Percentiles rank a stretch among this genome's conserved stretches.
Conservation (phyloP, 345 rosid species). For the Rhizophora apiculata region DNA sequence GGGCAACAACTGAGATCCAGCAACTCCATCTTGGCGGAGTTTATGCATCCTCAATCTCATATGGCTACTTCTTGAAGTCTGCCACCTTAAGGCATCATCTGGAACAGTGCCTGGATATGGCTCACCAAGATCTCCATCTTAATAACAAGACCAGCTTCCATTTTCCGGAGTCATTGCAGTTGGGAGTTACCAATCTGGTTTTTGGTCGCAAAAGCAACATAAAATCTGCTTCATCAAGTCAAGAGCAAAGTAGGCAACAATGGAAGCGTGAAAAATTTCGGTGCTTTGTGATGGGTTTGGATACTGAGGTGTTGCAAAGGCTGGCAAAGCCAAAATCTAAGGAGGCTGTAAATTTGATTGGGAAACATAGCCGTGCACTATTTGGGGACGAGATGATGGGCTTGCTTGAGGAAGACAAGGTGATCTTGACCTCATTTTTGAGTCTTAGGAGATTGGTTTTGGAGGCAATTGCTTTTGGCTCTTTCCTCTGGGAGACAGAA, state of each 20-base stretch:
- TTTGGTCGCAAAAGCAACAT: conserved; percentile 32
- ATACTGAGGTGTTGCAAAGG: conserved; percentile 58
- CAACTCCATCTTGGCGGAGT: conserved; percentile 44
- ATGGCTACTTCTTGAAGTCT: conserved; percentile 85
- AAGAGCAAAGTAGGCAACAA: conserved; percentile 25
- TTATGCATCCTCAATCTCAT: conserved; percentile 64
- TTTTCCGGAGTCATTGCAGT: conserved; percentile 31
- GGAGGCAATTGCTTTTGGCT: conserved; percentile 92
- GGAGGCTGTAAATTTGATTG: conserved; percentile 63
- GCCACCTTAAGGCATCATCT: conserved; percentile 67
- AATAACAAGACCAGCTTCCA: conserved; percentile 32
- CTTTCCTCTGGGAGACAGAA: conserved; percentile 89
- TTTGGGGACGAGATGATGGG: conserved; percentile 50
- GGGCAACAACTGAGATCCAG: conserved; percentile 77
- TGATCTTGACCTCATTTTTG: conserved; percentile 67
- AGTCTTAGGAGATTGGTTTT: conserved; percentile 82
- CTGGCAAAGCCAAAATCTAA: conserved; percentile 65
- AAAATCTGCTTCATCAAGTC: conserved; percentile 18
- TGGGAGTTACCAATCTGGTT: conserved; percentile 35
- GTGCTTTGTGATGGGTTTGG: conserved; percentile 66
- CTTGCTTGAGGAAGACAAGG: conserved; percentile 33
- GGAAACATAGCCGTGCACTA: conserved; percentile 73
- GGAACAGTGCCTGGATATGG: conserved; percentile 40
- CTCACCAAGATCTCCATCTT: conserved; percentile 20
- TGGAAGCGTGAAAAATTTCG: conserved; percentile 38